phyloP scores from a whole-genome alignment of 2,329 filamentous ascomycete species.

The Claviceps purpurea region DNA sequence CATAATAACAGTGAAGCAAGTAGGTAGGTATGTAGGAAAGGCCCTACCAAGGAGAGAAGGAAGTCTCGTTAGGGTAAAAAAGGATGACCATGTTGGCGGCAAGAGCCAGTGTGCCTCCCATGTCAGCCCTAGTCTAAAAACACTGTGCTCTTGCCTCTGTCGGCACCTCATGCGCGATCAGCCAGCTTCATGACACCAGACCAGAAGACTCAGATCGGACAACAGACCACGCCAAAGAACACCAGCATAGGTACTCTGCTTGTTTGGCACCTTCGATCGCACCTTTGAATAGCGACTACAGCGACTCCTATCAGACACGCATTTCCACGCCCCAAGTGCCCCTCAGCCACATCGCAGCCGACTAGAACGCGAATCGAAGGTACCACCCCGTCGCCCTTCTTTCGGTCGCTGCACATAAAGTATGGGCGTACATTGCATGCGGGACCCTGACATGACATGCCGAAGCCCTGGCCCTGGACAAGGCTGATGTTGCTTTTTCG shows the following conservation, averaged over 20 bases:
- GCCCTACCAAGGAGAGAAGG: too few relatives aligned
- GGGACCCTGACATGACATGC: slow-evolving; percentile 1
- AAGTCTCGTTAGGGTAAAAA: too few relatives aligned
- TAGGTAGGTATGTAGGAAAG: background rate
- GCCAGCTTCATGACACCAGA: too few relatives aligned
- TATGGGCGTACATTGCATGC: background rate
- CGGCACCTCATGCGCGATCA: too few relatives aligned
- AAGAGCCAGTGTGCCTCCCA: background rate
- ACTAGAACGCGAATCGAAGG: background rate
- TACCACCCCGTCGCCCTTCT: background rate
- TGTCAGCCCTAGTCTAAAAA: too few relatives aligned
- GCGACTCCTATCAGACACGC: background rate
- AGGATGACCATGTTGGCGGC: background rate
- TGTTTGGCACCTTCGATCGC: background rate
- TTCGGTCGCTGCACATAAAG: too few relatives aligned
- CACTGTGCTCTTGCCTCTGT: too few relatives aligned
- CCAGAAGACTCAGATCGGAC: too few relatives aligned
- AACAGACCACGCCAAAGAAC: background rate
- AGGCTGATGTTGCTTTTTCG: background rate
- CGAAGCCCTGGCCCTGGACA: background rate
- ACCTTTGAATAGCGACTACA: background rate
- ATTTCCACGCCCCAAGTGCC: background rate
- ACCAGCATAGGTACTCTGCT: background rate
- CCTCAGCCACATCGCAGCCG: background rate
- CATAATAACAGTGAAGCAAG: background rate